Evolutionary conservation across 495 filamentous ascomycete genomes (phyloP), one percentile per base, ranked within the genome.

Genomic region (Tuber magnatum): DNA sequence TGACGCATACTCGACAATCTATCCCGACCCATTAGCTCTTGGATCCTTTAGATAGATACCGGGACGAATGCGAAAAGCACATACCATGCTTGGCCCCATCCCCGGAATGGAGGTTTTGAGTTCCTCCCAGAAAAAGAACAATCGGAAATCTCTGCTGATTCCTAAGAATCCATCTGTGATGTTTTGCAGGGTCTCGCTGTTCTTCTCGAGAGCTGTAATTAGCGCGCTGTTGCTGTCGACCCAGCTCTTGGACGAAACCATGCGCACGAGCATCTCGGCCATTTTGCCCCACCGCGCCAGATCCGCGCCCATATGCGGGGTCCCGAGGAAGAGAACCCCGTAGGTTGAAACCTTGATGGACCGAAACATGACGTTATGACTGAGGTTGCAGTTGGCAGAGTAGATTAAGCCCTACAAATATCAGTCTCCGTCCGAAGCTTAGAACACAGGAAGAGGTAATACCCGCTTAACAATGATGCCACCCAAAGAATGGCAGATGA

Each of bases 261-360:
- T 88, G 43, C 86, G 87, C 76, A 90, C 91, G 83, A 96, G 92
- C 72, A 88, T 87, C 80, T 94, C 91, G 68, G 94, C 84, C 75
- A 93, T 85, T 14, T 88, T 85, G 4, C 91, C 92, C 92, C 92
- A 94, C 83, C 88, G 88, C 12, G 93, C 93, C 22, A 92, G 81
- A 77, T 92, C 90, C 4, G 92, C 89, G 0, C 93, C 93, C 69
- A 88, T 90, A 81, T 97, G 93, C 14, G 93, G 93, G n/a, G 93
- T 96, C 32, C 93, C 93, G 43, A 97, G 86, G 81, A 97, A 97
- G 38, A 97, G 86, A 42, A 96, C 90, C 32, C 91, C 93, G 74
- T 91, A 97, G 0, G 93, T 94, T 3, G 92, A 93, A 14, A 94
- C 90, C 77, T 89, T 93, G 39, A 97, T 89, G 8, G 92, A 93